A percentile compares a stretch with the other conserved stretches of the same genome.
Conservation (phyloP, 345 rosid species). For the Psidium friedrichsthalianum region DNA sequence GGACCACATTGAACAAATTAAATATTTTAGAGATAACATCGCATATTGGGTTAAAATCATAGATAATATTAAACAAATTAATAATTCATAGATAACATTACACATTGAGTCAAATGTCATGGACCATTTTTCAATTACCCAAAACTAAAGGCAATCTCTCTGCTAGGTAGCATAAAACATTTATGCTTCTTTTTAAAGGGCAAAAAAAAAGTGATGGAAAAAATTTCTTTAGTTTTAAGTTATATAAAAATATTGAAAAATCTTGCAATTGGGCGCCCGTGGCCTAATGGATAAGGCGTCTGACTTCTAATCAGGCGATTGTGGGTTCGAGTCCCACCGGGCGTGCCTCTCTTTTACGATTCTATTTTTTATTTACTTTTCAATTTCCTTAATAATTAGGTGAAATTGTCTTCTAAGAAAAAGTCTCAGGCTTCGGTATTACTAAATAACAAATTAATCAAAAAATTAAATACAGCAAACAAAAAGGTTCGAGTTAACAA, state of each 20-base stretch:
- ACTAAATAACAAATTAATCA: too few species aligned
- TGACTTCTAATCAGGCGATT: conserved; percentile 42
- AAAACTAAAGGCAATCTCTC: not conserved
- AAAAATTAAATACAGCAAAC: too few species aligned
- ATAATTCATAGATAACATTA: too few species aligned
- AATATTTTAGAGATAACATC: too few species aligned
- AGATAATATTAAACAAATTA: not conserved
- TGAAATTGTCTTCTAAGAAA: not conserved
- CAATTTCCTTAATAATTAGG: not conserved
- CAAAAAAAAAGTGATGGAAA: too few species aligned
- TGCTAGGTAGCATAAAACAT: not conserved
- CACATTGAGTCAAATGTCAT: too few species aligned
- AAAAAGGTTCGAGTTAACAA: too few species aligned
- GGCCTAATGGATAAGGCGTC: conserved; percentile 52
- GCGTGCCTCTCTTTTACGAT: conserved; percentile 9
- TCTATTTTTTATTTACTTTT: rapidly evolving
- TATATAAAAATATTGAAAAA: rapidly evolving
- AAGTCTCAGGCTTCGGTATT: not conserved
- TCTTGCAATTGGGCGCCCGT: conserved; percentile 19
- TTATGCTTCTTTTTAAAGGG: not conserved
- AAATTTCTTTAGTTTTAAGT: rapidly evolving
- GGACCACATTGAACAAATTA: rapidly evolving
- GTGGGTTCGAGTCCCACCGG: conserved; percentile 73
- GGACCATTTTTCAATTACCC: not conserved
- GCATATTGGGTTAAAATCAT: too few species aligned